Base-by-base conservation (phyloP, 2,329 filamentous ascomycete genomes). In the Fonsecaea monophora region DNA sequence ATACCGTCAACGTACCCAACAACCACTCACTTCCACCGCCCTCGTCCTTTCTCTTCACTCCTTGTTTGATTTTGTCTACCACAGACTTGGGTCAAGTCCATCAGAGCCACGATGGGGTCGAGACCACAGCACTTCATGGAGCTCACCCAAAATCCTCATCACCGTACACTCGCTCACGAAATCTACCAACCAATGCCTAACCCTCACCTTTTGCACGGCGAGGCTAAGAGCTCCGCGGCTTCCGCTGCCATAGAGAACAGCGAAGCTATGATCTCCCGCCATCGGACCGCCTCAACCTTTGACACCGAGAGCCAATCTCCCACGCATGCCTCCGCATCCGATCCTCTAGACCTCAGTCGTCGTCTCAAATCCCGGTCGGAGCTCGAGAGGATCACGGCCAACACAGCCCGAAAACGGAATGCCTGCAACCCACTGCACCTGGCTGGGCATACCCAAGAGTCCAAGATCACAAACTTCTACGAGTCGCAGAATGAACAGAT, bases 401-500 rank as follows among this genome's bases (percentile, higher is more conserved):
- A 96, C 76, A 91, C 88, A 1, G 91, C 90, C 7, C 87, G 89
- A 69, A 94, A 94, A 80, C 89, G 92, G 59, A 84, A 81, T 67
- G 83, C 74, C 75, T 71, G 70, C 62, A 78, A 78, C 2, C 79
- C 82, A 10, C 74, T 84, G 32, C 65, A 70, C 25, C 69, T 73
- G 62, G 75, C 71, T 34, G 72, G 62, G 34, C 74, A 73, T 9
- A 73, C 70, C n/a, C 73, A 72, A 37, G 62, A 85, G 13, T 84
- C 82, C 71, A 89, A 86, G 74, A 77, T 98, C 15, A 86, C 91
- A 74, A 86, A 87, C 59, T 98, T 97, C 81, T 98, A 98, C 83
- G 87, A 92, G 77, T 85, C 85, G 35, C 94, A 99, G 77, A 99
- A 99, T 77, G 92, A 94, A 77, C 94, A 92, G 73, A 99, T 99